phyloP scores from a whole-genome alignment of 2,329 filamentous ascomycete species.

The Nothomitra cinnamomea region DNA sequence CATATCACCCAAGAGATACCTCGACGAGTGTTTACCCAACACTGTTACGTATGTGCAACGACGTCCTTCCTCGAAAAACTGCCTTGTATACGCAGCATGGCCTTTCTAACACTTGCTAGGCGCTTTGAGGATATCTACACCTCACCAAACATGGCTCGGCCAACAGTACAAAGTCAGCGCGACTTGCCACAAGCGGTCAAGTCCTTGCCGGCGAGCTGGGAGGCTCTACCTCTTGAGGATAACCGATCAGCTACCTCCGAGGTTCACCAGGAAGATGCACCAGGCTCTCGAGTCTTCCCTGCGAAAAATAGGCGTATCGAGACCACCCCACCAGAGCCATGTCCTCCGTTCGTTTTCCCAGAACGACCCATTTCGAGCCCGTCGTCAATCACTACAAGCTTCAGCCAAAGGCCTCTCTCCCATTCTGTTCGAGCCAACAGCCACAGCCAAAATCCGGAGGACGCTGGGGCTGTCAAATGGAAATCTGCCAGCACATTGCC shows the following conservation, averaged over 20 bases:
- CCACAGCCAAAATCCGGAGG: neutral
- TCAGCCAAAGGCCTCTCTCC: neutral
- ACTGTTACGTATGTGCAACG: no score
- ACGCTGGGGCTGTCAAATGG: neutral
- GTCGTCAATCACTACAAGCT: neutral
- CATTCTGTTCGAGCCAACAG: neutral
- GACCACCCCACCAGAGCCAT: slow-evolving; percentile 1
- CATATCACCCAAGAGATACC: no score
- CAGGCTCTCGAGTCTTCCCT: neutral
- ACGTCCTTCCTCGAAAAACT: no score
- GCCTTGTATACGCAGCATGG: no score
- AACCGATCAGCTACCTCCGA: neutral
- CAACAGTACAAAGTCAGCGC: neutral
- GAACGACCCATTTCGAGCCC: neutral
- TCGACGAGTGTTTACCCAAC: no score
- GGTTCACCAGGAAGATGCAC: neutral
- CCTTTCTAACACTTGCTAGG: no score
- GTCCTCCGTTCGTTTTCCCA: slow-evolving; percentile 5
- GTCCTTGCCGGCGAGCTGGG: neutral
- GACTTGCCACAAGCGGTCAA: neutral
- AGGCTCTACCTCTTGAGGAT: neutral
- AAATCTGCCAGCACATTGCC: neutral
- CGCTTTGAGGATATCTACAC: neutral
- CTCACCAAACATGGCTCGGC: neutral
- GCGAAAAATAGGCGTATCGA: neutral